Conservation (phyloP, 352 stramenopile genomes). For the Phytophthora meadii region DNA sequence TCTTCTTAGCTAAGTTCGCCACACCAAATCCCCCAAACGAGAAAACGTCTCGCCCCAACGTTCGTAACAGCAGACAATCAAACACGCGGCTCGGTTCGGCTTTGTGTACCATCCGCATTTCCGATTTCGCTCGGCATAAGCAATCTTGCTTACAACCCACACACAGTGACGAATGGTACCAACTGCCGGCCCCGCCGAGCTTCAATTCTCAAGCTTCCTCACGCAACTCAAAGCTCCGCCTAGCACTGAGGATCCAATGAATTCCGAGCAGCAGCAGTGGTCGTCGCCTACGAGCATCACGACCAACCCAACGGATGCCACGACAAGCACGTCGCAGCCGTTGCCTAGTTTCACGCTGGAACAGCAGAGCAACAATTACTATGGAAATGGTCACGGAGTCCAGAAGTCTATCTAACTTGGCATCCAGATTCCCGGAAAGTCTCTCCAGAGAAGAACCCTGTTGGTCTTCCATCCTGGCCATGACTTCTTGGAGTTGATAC, state of each 20-base stretch:
- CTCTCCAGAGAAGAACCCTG: no score
- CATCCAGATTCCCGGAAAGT: no score
- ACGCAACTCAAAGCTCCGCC: constrained; percentile 44
- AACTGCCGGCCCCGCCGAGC: constrained; percentile 26
- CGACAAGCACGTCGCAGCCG: constrained; percentile 25
- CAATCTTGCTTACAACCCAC: constrained; percentile 35
- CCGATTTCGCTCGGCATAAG: constrained; percentile 41
- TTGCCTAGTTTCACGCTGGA: constrained; percentile 40
- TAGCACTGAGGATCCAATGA: constrained; percentile 30
- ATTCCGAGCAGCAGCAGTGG: constrained; percentile 31
- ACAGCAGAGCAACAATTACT: constrained; percentile 28
- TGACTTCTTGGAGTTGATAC: no score
- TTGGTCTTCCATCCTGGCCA: no score
- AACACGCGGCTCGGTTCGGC: constrained; percentile 27
- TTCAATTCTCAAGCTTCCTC: constrained; percentile 55
- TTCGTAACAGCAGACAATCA: constrained; percentile 37
- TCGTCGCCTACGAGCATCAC: constrained; percentile 42
- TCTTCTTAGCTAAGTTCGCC: no score
- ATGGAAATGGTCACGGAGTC: constrained; percentile 13
- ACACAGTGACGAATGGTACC: constrained; percentile 25
- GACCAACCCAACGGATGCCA: constrained; percentile 23
- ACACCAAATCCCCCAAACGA: constrained; percentile 33
- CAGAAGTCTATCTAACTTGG: no score
- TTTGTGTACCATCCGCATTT: constrained; percentile 28
- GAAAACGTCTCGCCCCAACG: constrained; percentile 15